These are phyloP conservation scores for Botrytis tulipae DNA, from an alignment of 2,329 filamentous ascomycete species.

Conservation along the genomic window DNA sequence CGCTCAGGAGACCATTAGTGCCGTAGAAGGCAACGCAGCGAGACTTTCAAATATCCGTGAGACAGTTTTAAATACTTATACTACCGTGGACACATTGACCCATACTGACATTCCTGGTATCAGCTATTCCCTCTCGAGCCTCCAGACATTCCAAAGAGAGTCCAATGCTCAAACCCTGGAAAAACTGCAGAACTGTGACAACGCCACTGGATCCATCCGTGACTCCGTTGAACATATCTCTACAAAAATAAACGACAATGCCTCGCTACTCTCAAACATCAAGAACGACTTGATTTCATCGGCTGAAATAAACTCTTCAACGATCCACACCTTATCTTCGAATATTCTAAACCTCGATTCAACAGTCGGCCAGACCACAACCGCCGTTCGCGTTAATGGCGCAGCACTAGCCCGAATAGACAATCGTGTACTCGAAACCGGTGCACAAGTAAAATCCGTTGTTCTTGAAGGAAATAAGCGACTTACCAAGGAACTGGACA, in stretches of 20 bases:
- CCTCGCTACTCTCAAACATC: constrained; percentile 15
- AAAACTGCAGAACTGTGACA: constrained; percentile 18
- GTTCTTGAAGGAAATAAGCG: constrained; percentile 24
- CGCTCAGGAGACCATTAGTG: constrained; percentile 19
- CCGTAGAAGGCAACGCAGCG: constrained; percentile 21
- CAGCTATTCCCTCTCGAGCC: constrained; percentile 21
- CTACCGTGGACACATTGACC: constrained; percentile 22
- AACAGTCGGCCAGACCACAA: constrained; percentile 21
- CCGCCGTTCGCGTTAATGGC: constrained; percentile 28
- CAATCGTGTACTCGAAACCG: constrained; percentile 29
- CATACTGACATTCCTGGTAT: constrained; percentile 24
- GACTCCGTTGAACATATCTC: constrained; percentile 23
- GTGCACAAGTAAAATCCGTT: constrained; percentile 28
- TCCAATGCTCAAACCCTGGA: constrained; percentile 21
- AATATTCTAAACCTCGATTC: constrained; percentile 20
- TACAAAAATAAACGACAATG: constrained; percentile 17
- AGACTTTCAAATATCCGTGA: constrained; percentile 23
- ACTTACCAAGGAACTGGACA: constrained; percentile 21
- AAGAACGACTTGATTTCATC: constrained; percentile 20
- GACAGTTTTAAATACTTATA: constrained; percentile 22
- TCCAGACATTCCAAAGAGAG: constrained; percentile 21
- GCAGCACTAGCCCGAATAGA: constrained; percentile 31
- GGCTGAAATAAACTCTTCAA: constrained; percentile 13
- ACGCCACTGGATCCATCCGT: constrained; percentile 22
- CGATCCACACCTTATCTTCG: constrained; percentile 21